Evolutionary conservation across 495 filamentous ascomycete species (phyloP).

Genomic region (Hypoxylon crocopeplum): DNA sequence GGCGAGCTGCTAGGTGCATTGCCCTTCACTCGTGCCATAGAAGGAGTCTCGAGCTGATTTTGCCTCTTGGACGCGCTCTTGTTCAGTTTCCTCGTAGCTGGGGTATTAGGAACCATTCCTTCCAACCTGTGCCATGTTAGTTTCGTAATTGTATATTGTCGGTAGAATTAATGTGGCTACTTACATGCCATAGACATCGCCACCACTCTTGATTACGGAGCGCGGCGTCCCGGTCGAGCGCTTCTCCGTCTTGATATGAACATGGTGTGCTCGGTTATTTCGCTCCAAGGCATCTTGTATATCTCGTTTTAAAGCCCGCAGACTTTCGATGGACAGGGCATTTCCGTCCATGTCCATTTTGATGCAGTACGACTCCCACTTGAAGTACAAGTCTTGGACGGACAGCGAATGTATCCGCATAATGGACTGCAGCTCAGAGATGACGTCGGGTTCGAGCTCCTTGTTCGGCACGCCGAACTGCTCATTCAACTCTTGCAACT

Average conservation of each 20-base stretch:
- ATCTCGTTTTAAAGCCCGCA: constrained; percentile 81
- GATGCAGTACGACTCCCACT: constrained; percentile 97
- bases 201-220: constrained; percentile 53
- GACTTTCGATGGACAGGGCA: constrained; percentile 70
- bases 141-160: constrained; percentile 10
- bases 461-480: constrained; percentile 64
- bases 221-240: constrained; percentile 70
- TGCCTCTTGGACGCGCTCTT: constrained; percentile 69
- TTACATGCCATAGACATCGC: constrained; percentile 87
- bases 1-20: constrained; percentile 55
- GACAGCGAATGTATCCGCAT: constrained; percentile 78
- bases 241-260: constrained; percentile 64
- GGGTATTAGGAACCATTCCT: constrained; percentile 75
- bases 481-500: constrained; percentile 67
- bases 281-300: constrained; percentile 84
- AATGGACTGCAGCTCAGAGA: constrained; percentile 81
- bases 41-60: constrained; percentile 49
- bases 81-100: constrained; percentile 55
- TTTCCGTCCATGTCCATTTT: constrained; percentile 83
- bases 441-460: constrained; percentile 70
- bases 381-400: constrained; percentile 87
- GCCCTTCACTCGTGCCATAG: constrained; percentile 53
- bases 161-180: constrained; percentile 27
- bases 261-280: constrained; percentile 58
- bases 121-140: constrained; percentile 84